phyloP scores from a whole-genome alignment of 495 filamentous ascomycete genomes.

The Xeromyces bisporus region DNA sequence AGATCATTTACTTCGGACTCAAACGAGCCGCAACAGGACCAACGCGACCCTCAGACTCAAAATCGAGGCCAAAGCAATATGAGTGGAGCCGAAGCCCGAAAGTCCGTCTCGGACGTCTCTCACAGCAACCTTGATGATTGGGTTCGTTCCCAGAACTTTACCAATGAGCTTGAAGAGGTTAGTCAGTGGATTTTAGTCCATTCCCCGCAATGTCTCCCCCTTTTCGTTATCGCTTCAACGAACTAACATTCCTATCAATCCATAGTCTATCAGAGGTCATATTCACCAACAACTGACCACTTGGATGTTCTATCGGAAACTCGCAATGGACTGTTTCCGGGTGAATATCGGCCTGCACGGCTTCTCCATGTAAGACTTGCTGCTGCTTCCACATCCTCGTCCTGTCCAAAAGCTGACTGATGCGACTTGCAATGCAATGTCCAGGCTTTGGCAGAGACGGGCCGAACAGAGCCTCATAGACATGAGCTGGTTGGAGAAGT shows the following conservation, averaged over 20 bases:
- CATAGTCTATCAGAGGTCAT: constrained; percentile 6
- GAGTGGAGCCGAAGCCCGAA: not conserved
- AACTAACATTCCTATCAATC: not conserved
- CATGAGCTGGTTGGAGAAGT: constrained; percentile 6
- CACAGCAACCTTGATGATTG: constrained; percentile 1
- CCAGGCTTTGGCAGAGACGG: constrained; percentile 4
- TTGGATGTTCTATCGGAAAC: constrained; percentile 8
- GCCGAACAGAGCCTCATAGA: constrained; percentile 5
- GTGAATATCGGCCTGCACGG: constrained; percentile 6
- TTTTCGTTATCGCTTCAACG: not conserved
- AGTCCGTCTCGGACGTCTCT: constrained; percentile 2
- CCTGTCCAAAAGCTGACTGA: not conserved
- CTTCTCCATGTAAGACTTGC: constrained; percentile 6
- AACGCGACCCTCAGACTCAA: too few relatives aligned
- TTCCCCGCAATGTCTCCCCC: not conserved
- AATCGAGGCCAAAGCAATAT: not conserved
- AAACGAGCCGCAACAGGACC: not conserved
- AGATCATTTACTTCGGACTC: not conserved
- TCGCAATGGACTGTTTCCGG: constrained; percentile 5
- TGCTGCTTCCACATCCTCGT: not conserved
- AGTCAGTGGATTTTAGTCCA: too few relatives aligned
- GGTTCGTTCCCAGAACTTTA: constrained; percentile 2
- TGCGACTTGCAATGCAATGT: not conserved
- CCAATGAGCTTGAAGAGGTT: constrained; percentile 3
- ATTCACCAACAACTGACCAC: constrained; percentile 7